phyloP scores from a whole-genome alignment of 2,329 filamentous ascomycete genomes.

The Claviceps spartinae region DNA sequence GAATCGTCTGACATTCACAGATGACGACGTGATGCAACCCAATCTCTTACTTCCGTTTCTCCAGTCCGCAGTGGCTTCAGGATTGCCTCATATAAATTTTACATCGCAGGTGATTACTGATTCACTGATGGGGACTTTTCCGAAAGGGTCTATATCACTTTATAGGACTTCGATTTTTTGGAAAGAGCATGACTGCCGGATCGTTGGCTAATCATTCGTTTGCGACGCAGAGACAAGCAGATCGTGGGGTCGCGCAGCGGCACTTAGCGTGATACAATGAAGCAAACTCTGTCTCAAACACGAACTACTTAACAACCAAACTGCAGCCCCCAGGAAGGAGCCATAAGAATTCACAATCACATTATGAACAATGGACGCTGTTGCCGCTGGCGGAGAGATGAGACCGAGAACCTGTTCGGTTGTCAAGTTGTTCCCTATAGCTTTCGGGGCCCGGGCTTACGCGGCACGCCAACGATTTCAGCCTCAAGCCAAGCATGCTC shows the following conservation, averaged over 20 bases:
- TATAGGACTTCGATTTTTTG: too few species aligned
- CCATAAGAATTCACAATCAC: background rate
- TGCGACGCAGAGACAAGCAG: background rate
- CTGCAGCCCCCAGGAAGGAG: background rate
- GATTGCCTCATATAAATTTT: too few species aligned
- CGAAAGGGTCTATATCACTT: background rate
- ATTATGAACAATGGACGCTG: background rate
- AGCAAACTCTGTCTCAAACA: background rate
- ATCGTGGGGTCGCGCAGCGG: background rate
- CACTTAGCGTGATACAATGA: background rate
- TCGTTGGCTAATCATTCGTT: background rate
- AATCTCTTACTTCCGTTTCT: too few species aligned
- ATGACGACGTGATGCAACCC: too few species aligned
- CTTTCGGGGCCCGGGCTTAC: too few species aligned
- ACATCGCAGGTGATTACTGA: too few species aligned
- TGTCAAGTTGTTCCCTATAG: background rate
- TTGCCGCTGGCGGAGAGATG: background rate
- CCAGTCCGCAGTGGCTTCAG: too few species aligned
- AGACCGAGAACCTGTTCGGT: background rate
- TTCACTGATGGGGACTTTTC: background rate
- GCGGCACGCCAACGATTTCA: too few species aligned
- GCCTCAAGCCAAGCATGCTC: too few species aligned
- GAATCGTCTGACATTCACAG: too few species aligned
- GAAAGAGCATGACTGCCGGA: background rate
- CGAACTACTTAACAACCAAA: too few species aligned